Conservation (phyloP, 2,329 filamentous ascomycete genomes). For the Erysiphe neolycopersici region DNA sequence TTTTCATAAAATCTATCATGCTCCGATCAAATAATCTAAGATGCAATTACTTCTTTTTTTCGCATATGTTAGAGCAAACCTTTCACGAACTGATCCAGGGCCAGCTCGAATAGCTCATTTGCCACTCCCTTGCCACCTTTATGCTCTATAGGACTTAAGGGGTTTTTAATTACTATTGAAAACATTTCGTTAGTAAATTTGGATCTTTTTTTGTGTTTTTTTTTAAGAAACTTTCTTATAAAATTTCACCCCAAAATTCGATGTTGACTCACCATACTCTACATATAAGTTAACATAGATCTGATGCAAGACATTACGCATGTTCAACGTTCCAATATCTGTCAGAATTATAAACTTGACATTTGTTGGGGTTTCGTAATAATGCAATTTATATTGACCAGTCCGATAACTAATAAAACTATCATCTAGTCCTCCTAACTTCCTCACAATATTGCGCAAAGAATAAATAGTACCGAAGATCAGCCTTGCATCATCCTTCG, state of each 20-base stretch:
- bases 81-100: slow-evolving; percentile 52
- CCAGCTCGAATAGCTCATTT: slow-evolving; percentile 45
- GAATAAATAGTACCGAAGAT: slow-evolving; percentile 96
- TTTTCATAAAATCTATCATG: background rate
- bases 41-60: background rate
- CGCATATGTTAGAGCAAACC: slow-evolving; percentile 21
- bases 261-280: slow-evolving; percentile 44
- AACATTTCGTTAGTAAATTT: slow-evolving; percentile 1
- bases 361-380: slow-evolving; percentile 91
- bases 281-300: slow-evolving; percentile 98
- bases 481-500: slow-evolving; percentile 74
- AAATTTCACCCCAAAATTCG: background rate
- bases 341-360: slow-evolving; percentile 94
- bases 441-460: slow-evolving; percentile 84
- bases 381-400: slow-evolving; percentile 90
- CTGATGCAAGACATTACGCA: slow-evolving; percentile 85
- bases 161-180: slow-evolving; percentile 40
- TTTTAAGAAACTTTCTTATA: background rate
- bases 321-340: slow-evolving; percentile 65
- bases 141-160: slow-evolving; percentile 40
- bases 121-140: slow-evolving; percentile 40
- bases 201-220: background rate
- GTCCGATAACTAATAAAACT: slow-evolving; percentile 88
- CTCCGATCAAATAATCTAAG: background rate
- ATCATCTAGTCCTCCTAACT: slow-evolving; percentile 79